These are phyloP conservation scores for Mucor racemosus DNA, from an alignment of 371 early-diverging fungal genomes.

Conservation along the genomic window DNA sequence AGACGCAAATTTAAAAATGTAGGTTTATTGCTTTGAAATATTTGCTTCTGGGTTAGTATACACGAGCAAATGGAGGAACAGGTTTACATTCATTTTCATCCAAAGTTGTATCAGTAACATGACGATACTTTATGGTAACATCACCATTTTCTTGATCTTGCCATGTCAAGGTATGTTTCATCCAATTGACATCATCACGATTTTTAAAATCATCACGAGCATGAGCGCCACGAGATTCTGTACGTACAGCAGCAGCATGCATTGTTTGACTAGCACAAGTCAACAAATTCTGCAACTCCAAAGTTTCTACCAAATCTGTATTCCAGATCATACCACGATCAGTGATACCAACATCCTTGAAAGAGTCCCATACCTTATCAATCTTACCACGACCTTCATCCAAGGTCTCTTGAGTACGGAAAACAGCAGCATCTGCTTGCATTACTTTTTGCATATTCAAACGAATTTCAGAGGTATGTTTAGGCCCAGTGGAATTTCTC, in stretches of 20 bases:
- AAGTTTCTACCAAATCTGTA: conserved; percentile 93
- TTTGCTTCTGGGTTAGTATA: conserved; percentile 61
- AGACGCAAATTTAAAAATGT: too few species aligned
- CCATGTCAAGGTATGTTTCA: conserved; percentile 98
- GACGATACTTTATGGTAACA: conserved; percentile 83
- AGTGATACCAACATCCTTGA: conserved; percentile 84
- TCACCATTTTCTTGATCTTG: conserved; percentile 83
- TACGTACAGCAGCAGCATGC: conserved; percentile 93
- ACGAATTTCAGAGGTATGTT: conserved; percentile 88
- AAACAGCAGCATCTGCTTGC: conserved; percentile 98
- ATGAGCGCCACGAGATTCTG: conserved; percentile 98
- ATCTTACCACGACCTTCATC: conserved; percentile 84
- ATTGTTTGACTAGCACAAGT: conserved; percentile 97
- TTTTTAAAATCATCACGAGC: conserved; percentile 92
- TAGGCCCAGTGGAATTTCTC: conserved; percentile 79
- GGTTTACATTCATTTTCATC: conserved; percentile 92
- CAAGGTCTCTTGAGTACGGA: conserved; percentile 92
- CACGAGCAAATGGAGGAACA: conserved; percentile 94
- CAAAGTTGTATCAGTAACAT: conserved; percentile 80
- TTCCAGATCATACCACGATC: conserved; percentile 98
- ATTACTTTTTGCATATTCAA: conserved; percentile 96
- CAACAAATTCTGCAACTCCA: conserved; percentile 96
- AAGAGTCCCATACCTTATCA: conserved; percentile 78
- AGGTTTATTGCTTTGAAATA: too few species aligned
- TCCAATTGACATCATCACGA: conserved; percentile 94